Base-by-base conservation (phyloP, 352 stramenopile genomes). In the Globisporangium spiculum region DNA sequence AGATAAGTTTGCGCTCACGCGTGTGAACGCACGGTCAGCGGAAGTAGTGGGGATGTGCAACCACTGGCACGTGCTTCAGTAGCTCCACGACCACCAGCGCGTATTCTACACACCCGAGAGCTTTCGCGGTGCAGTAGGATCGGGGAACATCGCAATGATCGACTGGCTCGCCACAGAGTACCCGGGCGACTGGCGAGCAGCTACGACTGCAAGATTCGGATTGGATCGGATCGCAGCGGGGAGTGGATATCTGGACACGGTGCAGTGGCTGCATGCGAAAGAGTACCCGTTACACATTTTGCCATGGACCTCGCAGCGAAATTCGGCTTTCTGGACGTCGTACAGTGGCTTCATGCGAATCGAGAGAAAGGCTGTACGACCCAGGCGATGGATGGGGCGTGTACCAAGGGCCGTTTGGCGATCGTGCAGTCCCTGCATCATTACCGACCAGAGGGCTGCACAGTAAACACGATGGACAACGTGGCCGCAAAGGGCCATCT, bases 251-350 rank as follows among this genome's bases (percentile, higher is more conserved):
- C 8, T 56, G 20, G 20, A 56, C n/a, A 56, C 32, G 10, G 50
- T 56, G 7, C 22, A 56, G 50, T 56, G n/a, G 8, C 50, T 56
- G 7, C n/a, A 56, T 56, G 9, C 20, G 7, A 56, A 56, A 1
- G n/a, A 16, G 8, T 30, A 56, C 50, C 14, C 3, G 9, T 27
- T 48, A 48, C 41, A 9, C 14, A 16, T 48, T n/a, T n/a, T 30
- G 22, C 22, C 8, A 56, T 56, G 50, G 50, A 56, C 50, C 50
- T 56, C 50, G 50, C 50, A 56, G 50, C 50, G 16, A 48, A 48
- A n/a, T 48, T 9, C 16, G 41, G 41, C 4, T 48, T 9, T 48
- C 16, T 48, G 14, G 4, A 48, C 41, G 41, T 48, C 41, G 41
- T 48, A 5, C 41, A n/a, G 5, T n/a, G 41, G 16, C 41, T 48